Evolutionary conservation across 2,329 filamentous ascomycete genomes (phyloP).

Genomic region (Apiospora malaysiana): DNA sequence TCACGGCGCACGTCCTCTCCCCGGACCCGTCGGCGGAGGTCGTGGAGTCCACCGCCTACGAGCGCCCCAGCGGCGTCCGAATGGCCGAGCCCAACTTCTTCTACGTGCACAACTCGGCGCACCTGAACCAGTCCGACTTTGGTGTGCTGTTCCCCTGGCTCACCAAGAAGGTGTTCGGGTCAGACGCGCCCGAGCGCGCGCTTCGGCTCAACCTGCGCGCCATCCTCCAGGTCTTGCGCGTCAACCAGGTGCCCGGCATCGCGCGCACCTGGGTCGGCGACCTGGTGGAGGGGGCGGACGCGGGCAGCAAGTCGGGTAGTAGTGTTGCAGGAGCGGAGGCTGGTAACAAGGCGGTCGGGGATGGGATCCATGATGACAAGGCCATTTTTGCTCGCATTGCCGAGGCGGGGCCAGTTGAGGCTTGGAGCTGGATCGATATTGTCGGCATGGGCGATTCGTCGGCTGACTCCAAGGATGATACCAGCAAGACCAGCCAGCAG

Average conservation of each 20-base stretch:
- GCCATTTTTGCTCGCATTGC: conserved; percentile 56
- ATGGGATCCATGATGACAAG: conserved; percentile 50
- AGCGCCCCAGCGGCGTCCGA: conserved; percentile 49
- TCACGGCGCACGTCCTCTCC: conserved; percentile 70
- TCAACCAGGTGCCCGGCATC: conserved; percentile 52
- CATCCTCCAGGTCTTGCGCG: conserved; percentile 60
- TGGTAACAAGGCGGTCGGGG: conserved; percentile 28
- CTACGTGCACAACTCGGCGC: conserved; percentile 75
- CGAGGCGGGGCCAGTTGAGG: conserved; percentile 44
- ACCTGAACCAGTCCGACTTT: conserved; percentile 84
- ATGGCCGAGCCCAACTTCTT: conserved; percentile 70
- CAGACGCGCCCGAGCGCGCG: conserved; percentile 62
- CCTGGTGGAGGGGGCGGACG: conserved; percentile 53
- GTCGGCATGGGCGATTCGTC: conserved; percentile 51
- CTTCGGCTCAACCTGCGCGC: conserved; percentile 65
- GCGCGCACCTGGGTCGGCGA: conserved; percentile 56
- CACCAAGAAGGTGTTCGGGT: conserved; percentile 62
- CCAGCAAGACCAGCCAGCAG: conserved; percentile 20
- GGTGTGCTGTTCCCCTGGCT: conserved; percentile 80
- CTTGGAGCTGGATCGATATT: conserved; percentile 60
- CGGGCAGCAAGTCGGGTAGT: conserved; percentile 45
- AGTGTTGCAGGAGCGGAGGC: conserved; percentile 27
- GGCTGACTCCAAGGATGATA: conserved; percentile 24
- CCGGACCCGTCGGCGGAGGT: conserved; percentile 53
- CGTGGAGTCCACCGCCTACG: conserved; percentile 49